phyloP scores from a whole-genome alignment of 139 green algal species.

The Chlorella sp. region DNA sequence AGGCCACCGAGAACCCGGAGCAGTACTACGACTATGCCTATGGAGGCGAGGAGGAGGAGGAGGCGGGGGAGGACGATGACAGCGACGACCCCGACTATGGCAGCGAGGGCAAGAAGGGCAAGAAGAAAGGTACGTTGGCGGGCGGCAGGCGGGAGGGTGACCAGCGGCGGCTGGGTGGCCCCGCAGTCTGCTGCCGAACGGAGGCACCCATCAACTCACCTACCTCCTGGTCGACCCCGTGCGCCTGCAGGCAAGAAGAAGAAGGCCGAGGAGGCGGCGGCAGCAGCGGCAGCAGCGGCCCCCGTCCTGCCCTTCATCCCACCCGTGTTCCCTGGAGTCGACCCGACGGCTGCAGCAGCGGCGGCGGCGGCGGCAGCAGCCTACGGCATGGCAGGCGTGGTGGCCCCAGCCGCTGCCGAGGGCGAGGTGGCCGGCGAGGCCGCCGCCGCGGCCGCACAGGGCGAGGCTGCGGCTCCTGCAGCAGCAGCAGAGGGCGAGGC shows the following conservation, averaged over 20 bases:
- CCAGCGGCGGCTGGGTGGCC: too few relatives aligned
- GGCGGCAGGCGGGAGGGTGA: background rate
- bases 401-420: background rate
- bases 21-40: conserved; percentile 31
- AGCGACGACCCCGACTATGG: conserved; percentile 50
- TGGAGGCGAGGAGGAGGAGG: background rate
- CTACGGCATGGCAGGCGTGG: background rate
- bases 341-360: background rate
- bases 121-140: conserved; percentile 22
- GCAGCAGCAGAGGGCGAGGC: too few relatives aligned
- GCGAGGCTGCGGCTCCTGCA: too few relatives aligned
- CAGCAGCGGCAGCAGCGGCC: background rate
- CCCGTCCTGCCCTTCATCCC: background rate
- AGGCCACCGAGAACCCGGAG: conserved; percentile 29
- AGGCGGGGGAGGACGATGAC: background rate
- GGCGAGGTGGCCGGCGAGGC: background rate
- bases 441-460: too few relatives aligned
- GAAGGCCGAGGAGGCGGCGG: background rate
- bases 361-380: background rate
- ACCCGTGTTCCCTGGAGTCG: background rate
- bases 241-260: background rate
- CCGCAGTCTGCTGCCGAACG: too few relatives aligned
- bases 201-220: background rate
- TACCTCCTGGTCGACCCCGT: background rate
- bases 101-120: background rate